These are phyloP conservation scores for Leccinum arenicola DNA, from an alignment of 768 basidiomycete genomes.

Conservation along the genomic window DNA sequence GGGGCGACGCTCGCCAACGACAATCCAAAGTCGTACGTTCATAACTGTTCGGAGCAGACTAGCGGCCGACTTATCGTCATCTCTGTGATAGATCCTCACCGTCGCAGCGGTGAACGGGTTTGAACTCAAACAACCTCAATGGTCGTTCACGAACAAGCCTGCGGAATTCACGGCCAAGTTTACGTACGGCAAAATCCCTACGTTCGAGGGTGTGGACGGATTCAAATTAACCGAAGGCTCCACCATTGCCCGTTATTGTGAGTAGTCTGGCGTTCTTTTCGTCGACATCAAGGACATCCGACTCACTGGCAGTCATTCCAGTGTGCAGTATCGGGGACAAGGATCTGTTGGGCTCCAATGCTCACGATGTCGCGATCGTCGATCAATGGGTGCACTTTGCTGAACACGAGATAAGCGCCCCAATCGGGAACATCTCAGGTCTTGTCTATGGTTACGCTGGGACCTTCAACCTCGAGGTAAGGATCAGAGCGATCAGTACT, in stretches of 20 bases:
- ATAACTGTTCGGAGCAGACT: neutral
- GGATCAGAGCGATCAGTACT: neutral
- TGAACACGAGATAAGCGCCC: constrained; percentile 9
- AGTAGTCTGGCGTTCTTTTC: neutral
- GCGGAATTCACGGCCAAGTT: constrained; percentile 15
- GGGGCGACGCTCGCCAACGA: constrained; percentile 17
- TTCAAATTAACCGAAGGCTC: constrained; percentile 19
- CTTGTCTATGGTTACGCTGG: constrained; percentile 2
- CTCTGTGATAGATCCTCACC: constrained; percentile 12
- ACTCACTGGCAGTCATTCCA: neutral
- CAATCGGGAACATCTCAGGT: neutral
- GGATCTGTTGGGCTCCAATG: constrained; percentile 9
- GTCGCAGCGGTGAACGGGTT: constrained; percentile 20
- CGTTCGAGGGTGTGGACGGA: constrained; percentile 21
- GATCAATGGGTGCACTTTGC: constrained; percentile 16
- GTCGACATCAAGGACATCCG: neutral
- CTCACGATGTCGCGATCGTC: constrained; percentile 8
- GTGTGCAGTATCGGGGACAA: constrained; percentile 15
- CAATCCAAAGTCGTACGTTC: constrained; percentile 26
- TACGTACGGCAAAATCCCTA: constrained; percentile 22
- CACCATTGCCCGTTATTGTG: constrained; percentile 23
- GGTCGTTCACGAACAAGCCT: constrained; percentile 14
- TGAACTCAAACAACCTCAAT: constrained; percentile 13
- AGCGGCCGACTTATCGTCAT: neutral
- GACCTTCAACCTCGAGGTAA: constrained; percentile 9